These are phyloP conservation scores for Neocucurbitaria cava DNA, from an alignment of 2,329 filamentous ascomycete genomes.

Conservation along the genomic window DNA sequence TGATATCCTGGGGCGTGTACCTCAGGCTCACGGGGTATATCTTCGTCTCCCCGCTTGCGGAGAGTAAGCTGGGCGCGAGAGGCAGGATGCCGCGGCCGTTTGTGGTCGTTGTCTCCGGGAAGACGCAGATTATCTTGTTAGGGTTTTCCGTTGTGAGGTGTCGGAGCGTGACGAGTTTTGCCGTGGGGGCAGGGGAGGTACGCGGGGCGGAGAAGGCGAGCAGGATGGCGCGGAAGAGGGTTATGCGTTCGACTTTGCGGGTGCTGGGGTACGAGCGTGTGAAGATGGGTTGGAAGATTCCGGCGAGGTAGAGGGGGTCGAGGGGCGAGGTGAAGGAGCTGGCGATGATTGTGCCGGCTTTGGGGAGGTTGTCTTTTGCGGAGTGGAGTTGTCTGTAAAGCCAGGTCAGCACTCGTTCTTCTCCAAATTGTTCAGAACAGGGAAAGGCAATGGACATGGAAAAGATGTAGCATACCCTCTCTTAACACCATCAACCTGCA, in stretches of 20 bases:
- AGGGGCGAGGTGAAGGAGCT: slow-evolving; percentile 91
- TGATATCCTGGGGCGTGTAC: slow-evolving; percentile 88
- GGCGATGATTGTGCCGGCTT: slow-evolving; percentile 81
- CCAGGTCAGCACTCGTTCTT: not conserved
- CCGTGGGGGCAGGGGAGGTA: slow-evolving; percentile 36
- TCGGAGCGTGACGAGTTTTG: slow-evolving; percentile 47
- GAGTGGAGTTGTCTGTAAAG: slow-evolving; percentile 23
- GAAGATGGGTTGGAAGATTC: slow-evolving; percentile 96
- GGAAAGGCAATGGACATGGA: not conserved
- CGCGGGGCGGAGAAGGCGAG: slow-evolving; percentile 71
- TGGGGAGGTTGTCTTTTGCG: slow-evolving; percentile 70
- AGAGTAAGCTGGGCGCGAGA: slow-evolving; percentile 77
- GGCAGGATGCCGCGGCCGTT: slow-evolving; percentile 91
- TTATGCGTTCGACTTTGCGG: slow-evolving; percentile 76
- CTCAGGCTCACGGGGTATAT: slow-evolving; percentile 92
- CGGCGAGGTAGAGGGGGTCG: slow-evolving; percentile 91
- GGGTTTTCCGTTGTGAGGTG: slow-evolving; percentile 72
- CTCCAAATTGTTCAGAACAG: not conserved
- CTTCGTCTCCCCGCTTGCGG: slow-evolving; percentile 69
- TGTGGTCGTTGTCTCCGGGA: slow-evolving; percentile 92
- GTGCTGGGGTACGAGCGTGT: slow-evolving; percentile 81
- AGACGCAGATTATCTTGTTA: slow-evolving; percentile 79
- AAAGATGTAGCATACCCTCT: slow-evolving; percentile 71
- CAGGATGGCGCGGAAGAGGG: slow-evolving; percentile 76
- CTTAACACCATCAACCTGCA: slow-evolving; percentile 97